Evolutionary conservation across 345 rosid genomes (phyloP), one percentile per base, ranked within the genome.

Genomic region (Theobroma cacao): DNA sequence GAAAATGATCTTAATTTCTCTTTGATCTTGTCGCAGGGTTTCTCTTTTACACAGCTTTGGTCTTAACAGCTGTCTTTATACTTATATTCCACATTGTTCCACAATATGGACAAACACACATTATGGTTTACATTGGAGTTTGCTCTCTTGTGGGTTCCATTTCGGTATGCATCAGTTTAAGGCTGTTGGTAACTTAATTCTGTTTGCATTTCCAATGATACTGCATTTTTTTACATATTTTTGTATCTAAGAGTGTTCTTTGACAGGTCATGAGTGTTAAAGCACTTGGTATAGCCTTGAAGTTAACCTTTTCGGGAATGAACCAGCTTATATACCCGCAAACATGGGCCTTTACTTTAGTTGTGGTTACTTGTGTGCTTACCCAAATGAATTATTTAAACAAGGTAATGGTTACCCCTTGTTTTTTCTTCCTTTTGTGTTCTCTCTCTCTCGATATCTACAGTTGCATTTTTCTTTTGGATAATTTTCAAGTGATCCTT

Each of bases 71-170:
- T 72, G 97, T 90, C 58, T 77, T 88, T 62, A 65, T 90, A 72
- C 94, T 96, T 28, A 78, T 96, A 59, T 70, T 90, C 82, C 95
- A 88, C 36, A 86, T 64, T 75, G 86, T 94, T 56, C 99, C 99
- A 17, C 90, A 84, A 66, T 94, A 94, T 74, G 98, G 98, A 33
- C 98, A 94, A 81, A 94, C 99, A n/a, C 95, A 96, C 69, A 90
- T 96, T 63, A 94, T 94, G 98, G 97, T 94, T 78, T 96, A 92
- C 64, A 91, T 94, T 62, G 98, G 97, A 55, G 88, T 96, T 73
- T 96, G 98, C 79, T 96, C 99, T 62, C 97, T 96, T 75, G 93
- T 96, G 79, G 99, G 99, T 62, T 96, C 99, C 67, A 85, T 96
- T 65, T 92, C 99, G 89, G 99, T 96, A 90, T 76, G 97, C 63